A percentile compares a stretch with the other conserved stretches of the same genome.
Conservation (phyloP, 192 early-diverging fungal genomes). For the Coemansia erecta region DNA sequence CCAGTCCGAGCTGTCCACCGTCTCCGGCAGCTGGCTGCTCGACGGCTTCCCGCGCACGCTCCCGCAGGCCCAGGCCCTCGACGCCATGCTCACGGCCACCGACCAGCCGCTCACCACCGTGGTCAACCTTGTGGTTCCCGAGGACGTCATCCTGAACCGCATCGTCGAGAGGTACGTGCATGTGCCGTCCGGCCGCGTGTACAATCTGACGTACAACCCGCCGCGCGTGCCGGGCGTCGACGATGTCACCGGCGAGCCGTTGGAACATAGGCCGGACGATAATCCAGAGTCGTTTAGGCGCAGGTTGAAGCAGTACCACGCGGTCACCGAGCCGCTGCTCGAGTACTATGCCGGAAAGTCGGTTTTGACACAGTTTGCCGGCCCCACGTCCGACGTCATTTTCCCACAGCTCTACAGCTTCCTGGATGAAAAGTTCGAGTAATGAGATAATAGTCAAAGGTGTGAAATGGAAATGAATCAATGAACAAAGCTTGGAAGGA, state of each 20-base stretch:
- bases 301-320: slow-evolving; percentile 75
- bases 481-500: not conserved
- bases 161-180: slow-evolving; percentile 97
- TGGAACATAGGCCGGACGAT: slow-evolving; percentile 85
- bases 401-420: slow-evolving; percentile 73
- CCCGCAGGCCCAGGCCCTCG: slow-evolving; percentile 72
- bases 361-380: slow-evolving; percentile 67
- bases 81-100: slow-evolving; percentile 49
- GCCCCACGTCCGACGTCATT: slow-evolving; percentile 88
- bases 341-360: slow-evolving; percentile 72
- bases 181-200: slow-evolving; percentile 84
- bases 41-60: slow-evolving; percentile 92
- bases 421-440: slow-evolving; percentile 43
- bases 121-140: slow-evolving; percentile 88
- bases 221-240: slow-evolving; percentile 76
- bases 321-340: slow-evolving; percentile 76
- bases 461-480: not conserved
- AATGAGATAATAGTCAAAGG: not conserved
- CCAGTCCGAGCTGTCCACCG: slow-evolving; percentile 29
- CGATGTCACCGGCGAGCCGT: slow-evolving; percentile 91
- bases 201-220: slow-evolving; percentile 92
- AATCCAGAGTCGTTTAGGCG: slow-evolving; percentile 79
- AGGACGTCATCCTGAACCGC: slow-evolving; percentile 82
- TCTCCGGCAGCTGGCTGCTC: slow-evolving; percentile 68
- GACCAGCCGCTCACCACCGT: slow-evolving; percentile 77